Evolutionary conservation across 495 filamentous ascomycete genomes (phyloP), one percentile per base, ranked within the genome.

Genomic region (Trichocladium uniseriatum): DNA sequence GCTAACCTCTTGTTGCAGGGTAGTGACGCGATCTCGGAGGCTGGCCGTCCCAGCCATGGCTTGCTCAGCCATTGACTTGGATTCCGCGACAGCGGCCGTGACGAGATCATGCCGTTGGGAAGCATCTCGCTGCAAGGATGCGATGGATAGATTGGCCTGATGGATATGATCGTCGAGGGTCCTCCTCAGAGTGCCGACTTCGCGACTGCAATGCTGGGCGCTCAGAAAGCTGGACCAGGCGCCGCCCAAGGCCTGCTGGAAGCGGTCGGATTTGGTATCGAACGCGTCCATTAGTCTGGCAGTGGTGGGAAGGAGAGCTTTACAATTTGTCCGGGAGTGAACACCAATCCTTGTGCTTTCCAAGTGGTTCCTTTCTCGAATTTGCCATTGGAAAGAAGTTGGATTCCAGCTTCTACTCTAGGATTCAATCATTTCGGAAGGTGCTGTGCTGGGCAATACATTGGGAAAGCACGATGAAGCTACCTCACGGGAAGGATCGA

Each of bases 161-260:
- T 39, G 45, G 15, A 43, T 24, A 2, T 61, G 50, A 1, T 53
- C 55, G 7, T 52, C 53, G 19, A 63, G 37, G 6, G 47, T 14
- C 28, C 40, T 53, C 32, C 37, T 57, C 24, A 64, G 29, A 27
- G 35, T 35, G 13, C 16, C 19, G 24, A 65, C 24, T 29, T 63
- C 58, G 7, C 48, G 36, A 28, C 27, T 52, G 45, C 41, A 58
- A 29, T 65, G 51, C 32, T 61, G 60, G 19, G 57, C 51, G n/a
- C 32, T 39, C 37, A 65, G 52, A 34, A 58, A 65, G 31, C 45
- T 51, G 31, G 53, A 29, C 62, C 62, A 65, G 11, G 43, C 45
- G 51, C 18, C 55, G 53, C 42, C 37, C 13, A 61, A 40, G 1
- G 55, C 51, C 14, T 49, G 41, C n/a, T 54, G 53, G 16, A 61